Evolutionary conservation across 2,329 filamentous ascomycete genomes (phyloP).

Genomic region (Trematosphaeria pertusa): DNA sequence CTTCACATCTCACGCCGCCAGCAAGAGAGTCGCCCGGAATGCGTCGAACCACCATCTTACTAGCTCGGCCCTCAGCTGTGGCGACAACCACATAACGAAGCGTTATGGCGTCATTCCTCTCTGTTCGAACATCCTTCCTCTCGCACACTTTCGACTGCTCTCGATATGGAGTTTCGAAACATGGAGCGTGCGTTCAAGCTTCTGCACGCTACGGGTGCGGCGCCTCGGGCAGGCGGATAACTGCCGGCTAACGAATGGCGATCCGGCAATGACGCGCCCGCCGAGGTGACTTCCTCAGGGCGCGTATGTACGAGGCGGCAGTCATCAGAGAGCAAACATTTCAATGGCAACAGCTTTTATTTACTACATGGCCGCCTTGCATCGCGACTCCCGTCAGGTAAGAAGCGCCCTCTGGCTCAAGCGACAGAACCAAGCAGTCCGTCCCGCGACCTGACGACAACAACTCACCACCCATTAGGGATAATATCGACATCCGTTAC

Average conservation of each 20-base stretch:
- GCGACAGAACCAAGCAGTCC: not conserved
- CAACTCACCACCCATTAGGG: not conserved
- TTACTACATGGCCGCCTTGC: not conserved
- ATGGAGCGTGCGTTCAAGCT: too few relatives aligned
- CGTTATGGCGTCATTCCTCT: not conserved
- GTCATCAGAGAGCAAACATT: not conserved
- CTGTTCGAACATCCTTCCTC: too few relatives aligned
- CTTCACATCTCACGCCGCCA: too few relatives aligned
- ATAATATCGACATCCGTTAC: not conserved
- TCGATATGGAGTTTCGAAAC: not conserved
- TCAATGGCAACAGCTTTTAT: not conserved
- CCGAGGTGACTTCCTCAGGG: not conserved
- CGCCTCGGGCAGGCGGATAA: slow-evolving; percentile 14
- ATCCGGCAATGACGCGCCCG: not conserved
- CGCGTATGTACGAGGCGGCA: not conserved
- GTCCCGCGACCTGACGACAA: not conserved
- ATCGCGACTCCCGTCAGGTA: too few relatives aligned
- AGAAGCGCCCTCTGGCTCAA: not conserved
- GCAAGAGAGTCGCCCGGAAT: too few relatives aligned
- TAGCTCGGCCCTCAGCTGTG: not conserved
- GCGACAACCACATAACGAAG: not conserved
- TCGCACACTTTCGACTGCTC: too few relatives aligned
- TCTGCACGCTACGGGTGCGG: not conserved
- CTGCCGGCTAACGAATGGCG: slow-evolving; percentile 1
- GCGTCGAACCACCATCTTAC: not conserved